These are phyloP conservation scores for Rhinocladiella similis DNA, from an alignment of 2,329 filamentous ascomycete genomes.

Conservation along the genomic window DNA sequence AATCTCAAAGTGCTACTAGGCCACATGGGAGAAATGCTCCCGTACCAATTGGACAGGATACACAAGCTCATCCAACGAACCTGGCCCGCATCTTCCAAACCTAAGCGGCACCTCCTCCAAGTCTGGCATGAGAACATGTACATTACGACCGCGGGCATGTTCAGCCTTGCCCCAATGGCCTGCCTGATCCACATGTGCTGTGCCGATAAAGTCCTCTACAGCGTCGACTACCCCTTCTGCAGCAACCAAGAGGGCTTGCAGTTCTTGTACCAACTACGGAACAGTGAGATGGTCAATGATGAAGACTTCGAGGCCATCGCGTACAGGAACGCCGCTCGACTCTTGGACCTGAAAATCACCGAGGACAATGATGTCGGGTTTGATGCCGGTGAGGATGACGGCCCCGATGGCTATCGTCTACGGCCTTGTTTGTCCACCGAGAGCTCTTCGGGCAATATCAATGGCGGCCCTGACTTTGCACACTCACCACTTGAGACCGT, in stretches of 20 bases:
- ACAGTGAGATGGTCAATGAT: slow-evolving; percentile 50
- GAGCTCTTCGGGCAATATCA: slow-evolving; percentile 1
- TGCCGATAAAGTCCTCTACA: slow-evolving; percentile 56
- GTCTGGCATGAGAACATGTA: slow-evolving; percentile 60
- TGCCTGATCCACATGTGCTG: slow-evolving; percentile 35
- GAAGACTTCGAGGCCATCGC: slow-evolving; percentile 53
- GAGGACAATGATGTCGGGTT: slow-evolving; percentile 15
- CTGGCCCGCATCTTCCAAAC: slow-evolving; percentile 25
- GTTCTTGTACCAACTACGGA: slow-evolving; percentile 51
- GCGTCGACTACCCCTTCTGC: slow-evolving; percentile 59
- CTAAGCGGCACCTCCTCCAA: slow-evolving; percentile 39
- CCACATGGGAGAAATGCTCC: slow-evolving; percentile 55
- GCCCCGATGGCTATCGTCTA: neutral
- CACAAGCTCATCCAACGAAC: slow-evolving; percentile 20
- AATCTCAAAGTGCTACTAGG: slow-evolving; percentile 57
- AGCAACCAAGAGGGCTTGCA: slow-evolving; percentile 49
- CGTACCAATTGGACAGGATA: slow-evolving; percentile 53
- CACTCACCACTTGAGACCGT: slow-evolving; percentile 21
- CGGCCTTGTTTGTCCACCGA: slow-evolving; percentile 17
- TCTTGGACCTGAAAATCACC: slow-evolving; percentile 36
- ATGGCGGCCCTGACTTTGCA: slow-evolving; percentile 9
- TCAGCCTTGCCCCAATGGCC: slow-evolving; percentile 51
- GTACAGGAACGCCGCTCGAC: slow-evolving; percentile 52
- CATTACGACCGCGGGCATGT: slow-evolving; percentile 59
- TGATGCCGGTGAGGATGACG: slow-evolving; percentile 2